Percentiles rank a stretch among this genome's conserved stretches.
Evolutionary conservation across 768 basidiomycete species (phyloP).

Genomic region (Flagelloscypha sp.): DNA sequence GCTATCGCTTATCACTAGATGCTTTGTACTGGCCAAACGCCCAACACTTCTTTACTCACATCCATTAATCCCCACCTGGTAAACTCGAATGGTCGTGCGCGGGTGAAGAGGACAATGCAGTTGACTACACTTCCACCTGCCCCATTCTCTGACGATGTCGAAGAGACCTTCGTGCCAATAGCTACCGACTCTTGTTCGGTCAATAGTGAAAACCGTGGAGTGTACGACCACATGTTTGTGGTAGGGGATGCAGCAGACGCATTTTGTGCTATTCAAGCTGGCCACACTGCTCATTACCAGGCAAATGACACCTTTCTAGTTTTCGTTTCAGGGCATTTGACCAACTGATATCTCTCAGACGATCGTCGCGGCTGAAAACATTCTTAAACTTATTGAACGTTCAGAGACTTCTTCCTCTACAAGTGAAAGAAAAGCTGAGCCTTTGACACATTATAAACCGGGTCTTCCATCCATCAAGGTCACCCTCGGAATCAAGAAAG

Average conservation of each 20-base stretch:
- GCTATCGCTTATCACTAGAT: conserved; percentile 31
- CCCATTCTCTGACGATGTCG: conserved; percentile 8
- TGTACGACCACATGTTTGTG: conserved; percentile 49
- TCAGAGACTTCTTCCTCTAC: conserved; percentile 2
- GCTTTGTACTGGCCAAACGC: conserved; percentile 52
- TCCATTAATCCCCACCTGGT: conserved; percentile 34
- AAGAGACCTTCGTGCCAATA: conserved; percentile 15
- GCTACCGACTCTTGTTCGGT: conserved; percentile 11
- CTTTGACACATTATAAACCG: conserved; percentile 39
- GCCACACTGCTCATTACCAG: conserved; percentile 48
- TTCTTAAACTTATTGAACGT: conserved; percentile 35
- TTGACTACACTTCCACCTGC: conserved; percentile 21
- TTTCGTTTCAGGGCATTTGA: background rate
- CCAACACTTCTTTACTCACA: conserved; percentile 42
- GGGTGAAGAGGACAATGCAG: conserved; percentile 46
- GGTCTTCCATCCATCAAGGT: conserved; percentile 50
- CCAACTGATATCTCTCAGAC: conserved; percentile 19
- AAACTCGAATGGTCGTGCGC: conserved; percentile 29
- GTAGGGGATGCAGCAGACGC: conserved; percentile 59
- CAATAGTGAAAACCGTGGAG: conserved; percentile 1
- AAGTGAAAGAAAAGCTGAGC: conserved; percentile 10
- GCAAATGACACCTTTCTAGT: conserved; percentile 12
- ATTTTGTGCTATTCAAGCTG: conserved; percentile 55
- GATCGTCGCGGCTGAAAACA: conserved; percentile 47
- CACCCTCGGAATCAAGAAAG: conserved; percentile 46